Evolutionary conservation across 169 alveolate species (phyloP), one percentile per base, ranked within the genome.

Genomic region (Plasmodium relictum): DNA sequence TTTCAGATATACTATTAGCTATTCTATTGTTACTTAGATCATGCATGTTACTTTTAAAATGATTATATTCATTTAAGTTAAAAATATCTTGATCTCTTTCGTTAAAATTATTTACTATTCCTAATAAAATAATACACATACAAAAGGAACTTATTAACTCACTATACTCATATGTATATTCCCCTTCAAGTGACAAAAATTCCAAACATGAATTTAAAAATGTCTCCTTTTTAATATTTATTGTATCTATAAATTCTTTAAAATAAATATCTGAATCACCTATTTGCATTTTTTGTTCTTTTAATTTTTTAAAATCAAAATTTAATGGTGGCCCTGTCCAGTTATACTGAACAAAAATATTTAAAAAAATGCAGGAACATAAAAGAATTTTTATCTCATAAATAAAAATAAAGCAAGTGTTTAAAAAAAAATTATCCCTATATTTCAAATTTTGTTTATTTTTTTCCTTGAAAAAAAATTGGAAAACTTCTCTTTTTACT

Each of bases 311-410:
- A 50, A n/a, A 59, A 41, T 86, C 22, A 45, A 6, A 44, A 8
- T 16, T 59, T 24, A 72, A 37, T 22, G 87, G 73, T 42, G 92
- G 92, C 0, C 92, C 92, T 5, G 92, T 86, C 88, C 92, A 86
- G n/a, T 86, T 86, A 24, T 72, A 56, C 48, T 86, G 92, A 50
- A 71, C 61, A 73, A 86, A 86, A 31, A 86, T 50, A 62, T 86
- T 86, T 66, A 86, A 71, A 31, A 86, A 70, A 58, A 73, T 59
- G 54, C n/a, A 70, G 16, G 74, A 31, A 52, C 92, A 86, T 42
- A 86, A 74, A 18, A 86, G 66, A 59, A 86, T 58, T 42, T 86
- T 69, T 37, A 83, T 68, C 44, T 83, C 91, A 62, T 68, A 45
- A 31, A 68, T 8, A 31, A 83, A 83, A 10, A 45, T 24, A 45